These are phyloP conservation scores for Leptographium flavum DNA, from an alignment of 2,329 filamentous ascomycete genomes.

Conservation along the genomic window DNA sequence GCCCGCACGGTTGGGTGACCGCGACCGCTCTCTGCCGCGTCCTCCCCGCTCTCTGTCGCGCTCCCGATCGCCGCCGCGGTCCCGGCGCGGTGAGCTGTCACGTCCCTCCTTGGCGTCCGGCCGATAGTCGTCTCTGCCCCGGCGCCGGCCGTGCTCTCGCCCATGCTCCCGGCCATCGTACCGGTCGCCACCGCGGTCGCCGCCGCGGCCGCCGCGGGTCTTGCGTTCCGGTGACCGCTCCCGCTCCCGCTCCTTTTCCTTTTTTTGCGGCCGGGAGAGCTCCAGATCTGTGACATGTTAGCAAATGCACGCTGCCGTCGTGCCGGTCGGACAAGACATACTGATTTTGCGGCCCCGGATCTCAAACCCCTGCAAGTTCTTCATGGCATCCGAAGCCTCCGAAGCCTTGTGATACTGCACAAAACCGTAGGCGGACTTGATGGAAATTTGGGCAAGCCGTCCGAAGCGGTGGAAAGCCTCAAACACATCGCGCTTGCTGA, in stretches of 20 bases:
- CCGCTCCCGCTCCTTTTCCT: conserved; percentile 38
- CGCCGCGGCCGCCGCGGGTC: conserved; percentile 27
- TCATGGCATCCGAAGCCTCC: conserved; percentile 62
- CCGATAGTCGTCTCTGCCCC: conserved; percentile 52
- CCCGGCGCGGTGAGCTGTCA: conserved; percentile 39
- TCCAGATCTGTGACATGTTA: conserved; percentile 55
- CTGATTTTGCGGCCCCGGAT: conserved; percentile 87
- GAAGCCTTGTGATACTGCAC: conserved; percentile 75
- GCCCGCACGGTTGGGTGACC: conserved; percentile 37
- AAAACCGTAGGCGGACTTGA: conserved; percentile 94
- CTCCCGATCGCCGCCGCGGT: conserved; percentile 39
- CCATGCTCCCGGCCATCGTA: conserved; percentile 25
- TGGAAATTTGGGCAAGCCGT: conserved; percentile 80
- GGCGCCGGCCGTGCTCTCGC: conserved; percentile 29
- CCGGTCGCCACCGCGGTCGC: conserved; percentile 29
- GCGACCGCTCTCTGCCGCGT: conserved; percentile 46
- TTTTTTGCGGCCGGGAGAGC: conserved; percentile 76
- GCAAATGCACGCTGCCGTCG: conserved; percentile 2
- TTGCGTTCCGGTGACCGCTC: conserved; percentile 47
- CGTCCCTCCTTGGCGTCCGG: conserved; percentile 41
- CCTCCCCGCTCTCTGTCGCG: conserved; percentile 35
- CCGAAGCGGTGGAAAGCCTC: conserved; percentile 79
- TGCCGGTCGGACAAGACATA: conserved; percentile 33
- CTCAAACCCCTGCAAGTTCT: conserved; percentile 63
- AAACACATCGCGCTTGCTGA: conserved; percentile 88